Evolutionary conservation across 2,329 filamentous ascomycete genomes (phyloP), one percentile per base, ranked within the genome.

Genomic region (Ustulina deusta): DNA sequence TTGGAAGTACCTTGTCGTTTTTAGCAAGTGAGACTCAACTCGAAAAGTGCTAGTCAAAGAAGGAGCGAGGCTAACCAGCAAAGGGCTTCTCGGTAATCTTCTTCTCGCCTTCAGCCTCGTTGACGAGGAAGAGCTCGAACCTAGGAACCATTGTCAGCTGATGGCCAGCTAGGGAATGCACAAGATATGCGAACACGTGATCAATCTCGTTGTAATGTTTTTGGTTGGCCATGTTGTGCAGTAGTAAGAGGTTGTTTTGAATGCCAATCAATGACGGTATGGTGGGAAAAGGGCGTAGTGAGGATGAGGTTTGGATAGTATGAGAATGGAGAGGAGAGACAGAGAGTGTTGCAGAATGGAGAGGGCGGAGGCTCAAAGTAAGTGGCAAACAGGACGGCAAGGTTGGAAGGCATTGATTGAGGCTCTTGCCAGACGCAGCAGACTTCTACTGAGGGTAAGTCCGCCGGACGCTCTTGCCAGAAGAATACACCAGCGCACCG

Each of bases 41-140:
- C 6, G 11, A 3, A 13, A 52, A 58, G 36, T n/a, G n/a, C 9
- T 10, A 11, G 4, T 17, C 7, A 27, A n/a, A 25, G 36, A 57
- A 22, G 48, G 22, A 36, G 11, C n/a, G 17, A 40, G 20, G 27
- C 91, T 81, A 85, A 97, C 95, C 93, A 65, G 94, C 96, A 79
- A 97, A 96, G 6, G 93, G 86, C 77, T 92, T 91, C 81, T 94
- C 91, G 68, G 94, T 91, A 66, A 97, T 93, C 83, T 97, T 98
- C 85, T 95, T 96, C 86, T 99, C 93, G 69, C 91, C 94, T 56
- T 94, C 91, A 46, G 82, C 68, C 66, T 78, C 76, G 56, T 76
- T 88, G 68, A 98, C 91, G 71, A 97, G 83, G 83, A 97, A 98
- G 56, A 97, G 89, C 85, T 98, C 96, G 83, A 97, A 97, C 78